Conservation (phyloP, 2,329 filamentous ascomycete species). For the Hyphodiscus sp. region DNA sequence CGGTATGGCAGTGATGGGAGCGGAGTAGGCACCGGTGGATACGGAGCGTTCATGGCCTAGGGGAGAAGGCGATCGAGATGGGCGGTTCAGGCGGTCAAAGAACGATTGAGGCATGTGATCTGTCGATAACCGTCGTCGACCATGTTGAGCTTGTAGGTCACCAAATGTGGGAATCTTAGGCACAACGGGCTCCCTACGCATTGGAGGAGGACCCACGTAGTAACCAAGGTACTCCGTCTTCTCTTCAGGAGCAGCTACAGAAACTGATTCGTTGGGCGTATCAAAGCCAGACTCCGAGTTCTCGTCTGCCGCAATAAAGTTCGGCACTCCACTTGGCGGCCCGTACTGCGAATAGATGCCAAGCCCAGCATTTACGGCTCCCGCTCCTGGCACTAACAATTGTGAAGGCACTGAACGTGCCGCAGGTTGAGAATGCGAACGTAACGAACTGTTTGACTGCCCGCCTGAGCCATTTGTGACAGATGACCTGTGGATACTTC, state of each 20-base stretch:
- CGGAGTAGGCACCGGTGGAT: constrained; percentile 22
- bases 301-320: constrained; percentile 48
- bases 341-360: constrained; percentile 22
- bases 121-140: constrained; percentile 25
- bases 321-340: constrained; percentile 43
- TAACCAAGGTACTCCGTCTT: constrained; percentile 30
- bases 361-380: constrained; percentile 32
- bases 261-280: constrained; percentile 5
- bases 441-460: constrained; percentile 47
- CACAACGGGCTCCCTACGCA: constrained; percentile 16
- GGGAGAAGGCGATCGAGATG: constrained; percentile 31
- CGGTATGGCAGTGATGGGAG: constrained; percentile 15
- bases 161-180: constrained; percentile 29
- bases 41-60: constrained; percentile 28
- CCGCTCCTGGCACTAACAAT: constrained; percentile 32
- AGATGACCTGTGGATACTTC: constrained; percentile 49
- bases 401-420: constrained; percentile 33
- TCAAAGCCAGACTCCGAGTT: constrained; percentile 20
- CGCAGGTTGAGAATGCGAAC: constrained; percentile 62
- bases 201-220: constrained; percentile 25
- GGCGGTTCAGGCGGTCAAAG: constrained; percentile 26
- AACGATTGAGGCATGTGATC: constrained; percentile 31
- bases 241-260: constrained; percentile 23
- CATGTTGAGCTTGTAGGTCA: constrained; percentile 19
- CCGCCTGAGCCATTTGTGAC: constrained; percentile 43